Evolutionary conservation across 1,284 basidiomycete species (phyloP).

Genomic region (Sporisorium reilianum): DNA sequence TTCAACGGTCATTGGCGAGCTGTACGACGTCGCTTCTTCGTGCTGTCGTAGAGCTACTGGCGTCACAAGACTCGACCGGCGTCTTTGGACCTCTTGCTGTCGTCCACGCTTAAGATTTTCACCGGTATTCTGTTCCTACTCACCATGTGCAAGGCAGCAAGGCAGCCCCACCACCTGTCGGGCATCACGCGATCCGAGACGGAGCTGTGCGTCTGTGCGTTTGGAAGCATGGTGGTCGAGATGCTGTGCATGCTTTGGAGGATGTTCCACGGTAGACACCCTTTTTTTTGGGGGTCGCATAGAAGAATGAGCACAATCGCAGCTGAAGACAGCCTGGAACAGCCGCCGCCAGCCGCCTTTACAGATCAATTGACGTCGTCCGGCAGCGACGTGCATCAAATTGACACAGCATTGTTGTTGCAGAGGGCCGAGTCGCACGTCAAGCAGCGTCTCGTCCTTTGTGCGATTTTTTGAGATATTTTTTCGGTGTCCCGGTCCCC

Average conservation of each 20-base stretch:
- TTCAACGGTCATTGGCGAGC: neutral
- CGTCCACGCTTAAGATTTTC: neutral
- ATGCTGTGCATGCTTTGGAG: too few species aligned
- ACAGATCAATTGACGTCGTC: conserved; percentile 1
- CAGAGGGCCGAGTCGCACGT: too few species aligned
- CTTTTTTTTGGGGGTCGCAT: too few species aligned
- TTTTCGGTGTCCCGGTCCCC: conserved; percentile 4
- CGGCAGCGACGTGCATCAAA: conserved; percentile 7
- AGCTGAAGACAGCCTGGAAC: neutral
- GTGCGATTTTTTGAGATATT: neutral
- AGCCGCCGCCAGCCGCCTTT: neutral
- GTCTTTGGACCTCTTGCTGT: neutral
- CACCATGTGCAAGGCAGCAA: too few species aligned
- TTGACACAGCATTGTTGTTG: conserved; percentile 2
- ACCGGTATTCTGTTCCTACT: too few species aligned
- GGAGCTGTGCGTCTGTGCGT: too few species aligned
- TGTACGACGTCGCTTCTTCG: neutral
- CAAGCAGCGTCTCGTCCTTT: neutral
- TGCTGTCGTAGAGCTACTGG: neutral
- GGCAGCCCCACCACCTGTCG: too few species aligned
- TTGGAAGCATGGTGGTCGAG: too few species aligned
- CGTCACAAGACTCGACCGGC: neutral
- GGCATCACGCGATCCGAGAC: too few species aligned
- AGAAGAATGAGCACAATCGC: too few species aligned
- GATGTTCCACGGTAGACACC: too few species aligned